Base-by-base conservation (phyloP, 495 filamentous ascomycete genomes). In the Penicillium maclennaniae region DNA sequence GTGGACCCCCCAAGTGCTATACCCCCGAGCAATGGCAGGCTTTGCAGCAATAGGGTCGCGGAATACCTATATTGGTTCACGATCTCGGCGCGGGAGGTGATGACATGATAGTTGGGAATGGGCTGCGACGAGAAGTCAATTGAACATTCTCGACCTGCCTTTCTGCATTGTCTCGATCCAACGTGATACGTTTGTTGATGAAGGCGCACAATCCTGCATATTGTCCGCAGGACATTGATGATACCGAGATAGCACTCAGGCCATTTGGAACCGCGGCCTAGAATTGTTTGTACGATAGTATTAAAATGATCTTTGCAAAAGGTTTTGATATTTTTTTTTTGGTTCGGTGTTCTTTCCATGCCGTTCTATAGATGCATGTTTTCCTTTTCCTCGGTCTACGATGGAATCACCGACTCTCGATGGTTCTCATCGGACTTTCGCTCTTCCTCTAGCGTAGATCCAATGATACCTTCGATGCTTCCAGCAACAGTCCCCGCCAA, bases 1-100 rank as follows among this genome's bases (percentile, higher is more conserved):
- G n/a, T 98, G 93, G 93, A 92, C 89, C 51, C 89, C 89, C 93
- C 21, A 96, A 92, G 72, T 97, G 95, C 70, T 89, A 87, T 75
- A 97, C 93, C 15, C 90, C 91, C 1, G 92, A 92, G 68, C 90
- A 98, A 75, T 97, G 88, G 85, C 83, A 87, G 75, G 85, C 79
- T 67, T 79, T 86, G 70, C 79, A 80, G 65, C 73, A 73, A 61
- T 69, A 67, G 40, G 27, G 7, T 7, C n/a, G 31, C 10, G 8
- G 31, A 14, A 34, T 34, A 12, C 10, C 4, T 12, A 5, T 7
- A 12, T 14, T 3, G 10, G 15, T 9, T 34, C 15, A 34, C 15
- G 31, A 19, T 28, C 17, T 28, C 27, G 43, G 43, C 17, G 8
- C 10, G 6, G 31, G 31, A 34, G 31, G 31, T 4, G 31, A 34